Evolutionary conservation across 345 rosid species (phyloP).

Genomic region (Euphorbia pulcherrima): DNA sequence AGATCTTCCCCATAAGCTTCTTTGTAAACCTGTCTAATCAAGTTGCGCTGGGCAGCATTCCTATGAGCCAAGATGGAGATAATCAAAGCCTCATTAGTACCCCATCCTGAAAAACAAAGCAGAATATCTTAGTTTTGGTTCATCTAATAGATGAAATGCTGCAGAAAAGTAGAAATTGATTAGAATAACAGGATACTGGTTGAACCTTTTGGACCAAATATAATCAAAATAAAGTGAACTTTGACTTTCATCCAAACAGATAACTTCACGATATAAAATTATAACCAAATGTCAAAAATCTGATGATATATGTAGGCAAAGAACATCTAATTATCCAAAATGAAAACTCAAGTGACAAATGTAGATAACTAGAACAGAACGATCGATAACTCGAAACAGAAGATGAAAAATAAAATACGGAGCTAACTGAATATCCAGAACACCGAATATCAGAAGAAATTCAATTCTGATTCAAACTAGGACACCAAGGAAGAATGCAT

Average conservation of each 20-base stretch:
- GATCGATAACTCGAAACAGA: conserved; percentile 3
- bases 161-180: background rate
- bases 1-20: conserved; percentile 73
- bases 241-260: background rate
- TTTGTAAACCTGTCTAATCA: too few species aligned
- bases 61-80: conserved; percentile 81
- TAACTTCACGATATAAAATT: background rate
- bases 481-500: background rate
- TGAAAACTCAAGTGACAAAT: background rate
- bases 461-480: too few species aligned
- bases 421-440: background rate
- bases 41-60: conserved; percentile 56
- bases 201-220: background rate
- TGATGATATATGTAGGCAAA: background rate
- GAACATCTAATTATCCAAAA: background rate
- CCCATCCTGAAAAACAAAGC: conserved; percentile 64
- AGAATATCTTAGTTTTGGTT: background rate
- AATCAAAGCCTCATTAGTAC: conserved; percentile 71
- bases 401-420: conserved; percentile 3
- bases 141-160: background rate
- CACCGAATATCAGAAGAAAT: background rate
- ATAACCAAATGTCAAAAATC: background rate
- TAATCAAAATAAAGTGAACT: background rate
- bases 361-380: background rate
- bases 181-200: conserved; percentile 1